Base-by-base conservation (phyloP, 1,139 yeast genomes). In the Candida labiduridarum region DNA sequence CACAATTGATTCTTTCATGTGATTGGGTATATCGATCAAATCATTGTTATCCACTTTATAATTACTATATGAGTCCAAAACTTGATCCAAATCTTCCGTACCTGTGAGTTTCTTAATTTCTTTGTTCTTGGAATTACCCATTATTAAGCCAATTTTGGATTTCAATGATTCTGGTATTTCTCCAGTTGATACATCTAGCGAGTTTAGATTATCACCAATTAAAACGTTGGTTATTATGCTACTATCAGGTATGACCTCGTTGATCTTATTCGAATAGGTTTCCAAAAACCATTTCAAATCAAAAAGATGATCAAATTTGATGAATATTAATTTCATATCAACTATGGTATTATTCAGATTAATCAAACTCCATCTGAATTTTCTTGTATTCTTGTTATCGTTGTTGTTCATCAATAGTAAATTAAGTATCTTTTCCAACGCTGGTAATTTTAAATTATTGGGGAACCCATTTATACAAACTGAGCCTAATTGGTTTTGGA, bases 1-100 rank as follows among this genome's bases (percentile, higher is more conserved):
- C 41, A 78, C 79, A 34, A 86, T 79, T 34, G 72, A 74, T n/a
- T 83, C 85, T 44, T 82, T 68, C 69, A 82, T 72, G 41, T 80
- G 79, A 34, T 71, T 68, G 1, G 92, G 91, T 6, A 87, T 79
- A 59, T 85, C 92, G 14, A 79, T 71, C 51, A 87, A 64, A 55
- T 86, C 90, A 51, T 72, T 71, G 18, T 78, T 71, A 61, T 87
- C 89, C 19, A 87, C 82, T 49, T 77, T 73, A 59, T 87, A 86
- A 30, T 70, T 62, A 31, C 60, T 62, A 57, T 71, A 73, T 54
- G 70, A 70, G 33, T 67, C 63, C 59, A 69, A 58, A 3, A 67
- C 74, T 49, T 68, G 67, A 50, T 72, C 76, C 44, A 71, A 57
- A 49, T 71, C 77, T 48, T 71, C 74, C 2, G 69, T 64, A 3